Conservation (phyloP, 208 protist genomes). For the Leishmania tarentolae region DNA sequence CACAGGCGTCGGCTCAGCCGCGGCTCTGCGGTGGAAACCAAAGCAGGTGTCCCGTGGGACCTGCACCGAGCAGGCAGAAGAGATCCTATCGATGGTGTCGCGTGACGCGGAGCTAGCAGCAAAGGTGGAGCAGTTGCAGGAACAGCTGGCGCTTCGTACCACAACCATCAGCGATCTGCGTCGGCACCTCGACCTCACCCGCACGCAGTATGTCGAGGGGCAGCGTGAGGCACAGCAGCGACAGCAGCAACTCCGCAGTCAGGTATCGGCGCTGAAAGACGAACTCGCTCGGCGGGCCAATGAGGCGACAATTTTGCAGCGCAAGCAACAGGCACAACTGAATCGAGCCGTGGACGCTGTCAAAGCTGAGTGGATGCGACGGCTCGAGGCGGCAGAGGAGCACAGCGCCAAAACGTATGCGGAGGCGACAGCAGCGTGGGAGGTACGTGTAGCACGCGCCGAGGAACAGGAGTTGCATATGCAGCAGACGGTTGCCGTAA, state of each 20-base stretch:
- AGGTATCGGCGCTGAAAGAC: conserved; percentile 77
- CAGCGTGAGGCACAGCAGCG: conserved; percentile 27
- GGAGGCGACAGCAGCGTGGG: neutral
- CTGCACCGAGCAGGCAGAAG: conserved; percentile 20
- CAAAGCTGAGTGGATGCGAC: conserved; percentile 20
- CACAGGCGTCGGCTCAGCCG: neutral
- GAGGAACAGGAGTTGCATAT: conserved; percentile 20
- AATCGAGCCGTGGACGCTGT: conserved; percentile 29
- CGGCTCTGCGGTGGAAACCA: conserved; percentile 28
- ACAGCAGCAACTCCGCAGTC: conserved; percentile 30
- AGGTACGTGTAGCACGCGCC: neutral
- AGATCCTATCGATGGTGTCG: neutral
- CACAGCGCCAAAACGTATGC: neutral
- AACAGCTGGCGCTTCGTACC: conserved; percentile 50
- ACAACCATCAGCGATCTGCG: conserved; percentile 61
- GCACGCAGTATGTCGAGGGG: conserved; percentile 32
- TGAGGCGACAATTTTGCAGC: conserved; percentile 48
- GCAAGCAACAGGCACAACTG: conserved; percentile 42
- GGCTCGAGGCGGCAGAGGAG: conserved; percentile 15
- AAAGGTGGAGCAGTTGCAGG: conserved; percentile 39
- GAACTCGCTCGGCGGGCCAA: conserved; percentile 69
- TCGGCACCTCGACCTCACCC: conserved; percentile 45
- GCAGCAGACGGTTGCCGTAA: conserved; percentile 19
- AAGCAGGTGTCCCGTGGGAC: conserved; percentile 56
- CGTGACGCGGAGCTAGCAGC: conserved; percentile 22